Conservation (phyloP, 176 grass and related monocot genomes). For the Areca catechu region DNA sequence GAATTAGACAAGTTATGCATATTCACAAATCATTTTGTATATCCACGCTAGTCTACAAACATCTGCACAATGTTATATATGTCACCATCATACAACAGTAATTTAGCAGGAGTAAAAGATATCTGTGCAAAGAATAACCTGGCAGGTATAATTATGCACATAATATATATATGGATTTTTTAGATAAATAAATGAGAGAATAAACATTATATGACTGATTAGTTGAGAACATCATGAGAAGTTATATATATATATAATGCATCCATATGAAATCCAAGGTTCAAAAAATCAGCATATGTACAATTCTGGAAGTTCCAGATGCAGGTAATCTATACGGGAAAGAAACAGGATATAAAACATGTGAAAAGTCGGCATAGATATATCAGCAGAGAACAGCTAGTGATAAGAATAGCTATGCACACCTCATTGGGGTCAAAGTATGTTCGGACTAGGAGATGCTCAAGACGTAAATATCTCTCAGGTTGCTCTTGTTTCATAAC, state of each 20-base stretch:
- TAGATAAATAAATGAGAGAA: no score
- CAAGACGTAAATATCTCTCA: constrained; percentile 82
- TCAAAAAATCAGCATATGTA: no score
- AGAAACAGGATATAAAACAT: no score
- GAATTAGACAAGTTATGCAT: background rate
- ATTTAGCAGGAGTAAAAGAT: background rate
- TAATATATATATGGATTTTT: no score
- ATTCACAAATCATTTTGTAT: background rate
- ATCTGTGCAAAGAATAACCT: background rate
- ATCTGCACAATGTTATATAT: background rate
- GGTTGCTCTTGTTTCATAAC: constrained; percentile 99
- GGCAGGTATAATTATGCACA: background rate
- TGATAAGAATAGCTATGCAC: background rate
- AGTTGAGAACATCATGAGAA: no score
- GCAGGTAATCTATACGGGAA: no score
- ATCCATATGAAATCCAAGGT: no score
- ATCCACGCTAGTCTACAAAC: background rate
- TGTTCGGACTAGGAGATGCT: constrained; percentile 86
- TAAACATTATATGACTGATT: no score
- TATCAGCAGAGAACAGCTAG: no score
- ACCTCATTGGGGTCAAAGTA: constrained; percentile 97
- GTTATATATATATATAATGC: no score
- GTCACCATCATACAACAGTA: background rate
- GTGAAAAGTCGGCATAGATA: no score
- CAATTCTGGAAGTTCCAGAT: no score